Percentiles rank a stretch among this genome's conserved stretches.
These are phyloP conservation scores for Torulaspora delbrueckii DNA, from an alignment of 805 yeast genomes.

Conservation along the genomic window DNA sequence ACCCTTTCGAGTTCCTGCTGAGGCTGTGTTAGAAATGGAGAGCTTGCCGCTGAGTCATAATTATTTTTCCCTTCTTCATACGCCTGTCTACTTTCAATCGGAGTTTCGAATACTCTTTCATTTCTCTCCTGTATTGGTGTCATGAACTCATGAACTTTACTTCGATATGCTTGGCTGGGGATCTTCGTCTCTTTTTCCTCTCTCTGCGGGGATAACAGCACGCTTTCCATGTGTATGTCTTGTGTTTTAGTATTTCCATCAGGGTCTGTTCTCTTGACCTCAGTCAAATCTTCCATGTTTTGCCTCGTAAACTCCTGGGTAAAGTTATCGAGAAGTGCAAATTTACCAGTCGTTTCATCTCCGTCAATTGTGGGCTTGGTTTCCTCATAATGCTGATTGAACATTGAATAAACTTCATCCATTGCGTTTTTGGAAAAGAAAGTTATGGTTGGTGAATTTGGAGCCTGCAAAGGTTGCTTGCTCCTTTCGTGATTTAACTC, in stretches of 20 bases:
- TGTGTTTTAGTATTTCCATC: constrained; percentile 3
- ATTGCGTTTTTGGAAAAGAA: constrained; percentile 69
- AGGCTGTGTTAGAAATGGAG: constrained; percentile 34
- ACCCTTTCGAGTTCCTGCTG: constrained; percentile 1
- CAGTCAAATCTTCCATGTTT: constrained; percentile 37
- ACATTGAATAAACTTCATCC: constrained; percentile 70
- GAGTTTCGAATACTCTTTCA: constrained; percentile 19
- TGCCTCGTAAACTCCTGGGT: constrained; percentile 38
- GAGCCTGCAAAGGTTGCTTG: constrained; percentile 21
- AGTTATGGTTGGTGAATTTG: constrained; percentile 74
- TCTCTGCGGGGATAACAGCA: background rate
- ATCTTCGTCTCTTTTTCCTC: background rate
- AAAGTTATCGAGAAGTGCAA: constrained; percentile 28
- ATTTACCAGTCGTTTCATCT: constrained; percentile 27
- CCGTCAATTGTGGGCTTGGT: constrained; percentile 19
- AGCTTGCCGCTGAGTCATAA: constrained; percentile 19
- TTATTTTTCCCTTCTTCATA: constrained; percentile 2
- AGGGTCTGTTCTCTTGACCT: constrained; percentile 21
- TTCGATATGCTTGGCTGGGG: constrained; percentile 2
- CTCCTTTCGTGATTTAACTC: constrained; percentile 1
- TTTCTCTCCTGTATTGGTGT: constrained; percentile 31
- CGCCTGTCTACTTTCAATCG: constrained; percentile 18
- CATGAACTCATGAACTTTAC: constrained; percentile 22
- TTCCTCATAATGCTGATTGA: constrained; percentile 43
- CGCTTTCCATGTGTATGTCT: background rate